phyloP scores from a whole-genome alignment of 768 basidiomycete species.

The Lentinula sp. region DNA sequence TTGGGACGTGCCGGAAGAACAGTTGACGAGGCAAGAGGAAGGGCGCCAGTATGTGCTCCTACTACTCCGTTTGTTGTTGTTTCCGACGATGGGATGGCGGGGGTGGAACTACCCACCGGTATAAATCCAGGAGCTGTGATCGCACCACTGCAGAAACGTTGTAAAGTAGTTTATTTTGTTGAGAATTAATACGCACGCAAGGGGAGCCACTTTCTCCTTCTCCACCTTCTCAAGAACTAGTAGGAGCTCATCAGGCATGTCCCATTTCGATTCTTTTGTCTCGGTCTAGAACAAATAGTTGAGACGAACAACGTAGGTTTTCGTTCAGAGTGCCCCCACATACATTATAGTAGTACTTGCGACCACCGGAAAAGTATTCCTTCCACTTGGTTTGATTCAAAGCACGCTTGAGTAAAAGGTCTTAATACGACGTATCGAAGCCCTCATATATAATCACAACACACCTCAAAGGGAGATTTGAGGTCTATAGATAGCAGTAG shows the following conservation, averaged over 20 bases:
- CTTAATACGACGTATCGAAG: neutral
- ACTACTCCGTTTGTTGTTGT: slow-evolving; percentile 44
- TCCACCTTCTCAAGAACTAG: slow-evolving; percentile 83
- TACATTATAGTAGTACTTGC: slow-evolving; percentile 90
- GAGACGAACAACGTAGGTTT: neutral
- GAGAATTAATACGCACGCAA: slow-evolving; percentile 12
- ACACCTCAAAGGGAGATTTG: slow-evolving; percentile 88
- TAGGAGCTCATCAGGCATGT: slow-evolving; percentile 89
- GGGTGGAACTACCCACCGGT: slow-evolving; percentile 35
- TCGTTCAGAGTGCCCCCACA: slow-evolving; percentile 11
- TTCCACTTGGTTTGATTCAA: slow-evolving; percentile 91
- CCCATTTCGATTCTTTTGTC: slow-evolving; percentile 95
- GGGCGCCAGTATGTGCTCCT: slow-evolving; percentile 44
- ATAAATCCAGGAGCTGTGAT: slow-evolving; percentile 37
- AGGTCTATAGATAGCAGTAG: slow-evolving; percentile 45
- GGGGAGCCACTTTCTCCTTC: slow-evolving; percentile 48
- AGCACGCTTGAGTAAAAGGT: slow-evolving; percentile 53
- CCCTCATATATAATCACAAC: slow-evolving; percentile 8
- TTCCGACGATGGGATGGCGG: slow-evolving; percentile 25
- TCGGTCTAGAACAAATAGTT: slow-evolving; percentile 47
- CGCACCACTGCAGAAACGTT: neutral
- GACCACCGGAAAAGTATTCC: slow-evolving; percentile 88
- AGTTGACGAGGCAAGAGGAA: slow-evolving; percentile 56
- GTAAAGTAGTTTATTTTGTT: neutral
- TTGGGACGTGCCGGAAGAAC: slow-evolving; percentile 71